phyloP scores from a whole-genome alignment of 1,139 yeast genomes.

The Pichia sp. region DNA sequence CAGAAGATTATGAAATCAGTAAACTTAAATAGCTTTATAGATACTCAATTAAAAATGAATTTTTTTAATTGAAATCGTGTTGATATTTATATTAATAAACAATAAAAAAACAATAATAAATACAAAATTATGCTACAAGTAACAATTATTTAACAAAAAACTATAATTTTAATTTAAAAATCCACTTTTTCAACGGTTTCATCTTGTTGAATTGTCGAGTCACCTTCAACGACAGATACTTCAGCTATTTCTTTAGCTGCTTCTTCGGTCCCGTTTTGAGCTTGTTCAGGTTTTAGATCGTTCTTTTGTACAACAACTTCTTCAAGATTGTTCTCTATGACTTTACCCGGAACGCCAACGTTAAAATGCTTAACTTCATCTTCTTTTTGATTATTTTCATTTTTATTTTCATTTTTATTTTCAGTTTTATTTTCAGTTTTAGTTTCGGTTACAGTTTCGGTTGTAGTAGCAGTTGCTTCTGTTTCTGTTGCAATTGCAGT shows the following conservation, averaged over 20 bases:
- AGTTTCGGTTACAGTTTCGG: too few relatives aligned
- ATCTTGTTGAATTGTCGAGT: conserved; percentile 30
- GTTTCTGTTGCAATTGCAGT: too few relatives aligned
- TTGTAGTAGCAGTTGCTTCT: too few relatives aligned
- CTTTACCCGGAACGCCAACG: background rate
- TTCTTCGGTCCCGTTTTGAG: background rate
- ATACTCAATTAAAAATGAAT: too few relatives aligned
- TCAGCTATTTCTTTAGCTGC: conserved; percentile 6
- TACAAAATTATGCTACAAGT: background rate
- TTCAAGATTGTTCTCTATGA: background rate
- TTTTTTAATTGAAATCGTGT: too few relatives aligned
- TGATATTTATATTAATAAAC: too few relatives aligned
- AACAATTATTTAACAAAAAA: too few relatives aligned
- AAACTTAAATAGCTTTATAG: conserved; percentile 6
- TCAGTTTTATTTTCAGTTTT: too few relatives aligned
- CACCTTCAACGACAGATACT: conserved; percentile 28
- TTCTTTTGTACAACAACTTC: conserved; percentile 1
- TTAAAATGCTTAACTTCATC: background rate
- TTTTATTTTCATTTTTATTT: background rate
- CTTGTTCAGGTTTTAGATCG: background rate
- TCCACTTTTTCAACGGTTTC: conserved; percentile 19
- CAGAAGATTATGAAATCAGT: conserved; percentile 35
- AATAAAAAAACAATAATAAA: background rate
- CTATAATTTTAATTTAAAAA: conserved; percentile 2
- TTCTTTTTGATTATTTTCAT: background rate